Evolutionary conservation across 2,329 filamentous ascomycete genomes (phyloP).

Genomic region (Aspergillus intermedius): DNA sequence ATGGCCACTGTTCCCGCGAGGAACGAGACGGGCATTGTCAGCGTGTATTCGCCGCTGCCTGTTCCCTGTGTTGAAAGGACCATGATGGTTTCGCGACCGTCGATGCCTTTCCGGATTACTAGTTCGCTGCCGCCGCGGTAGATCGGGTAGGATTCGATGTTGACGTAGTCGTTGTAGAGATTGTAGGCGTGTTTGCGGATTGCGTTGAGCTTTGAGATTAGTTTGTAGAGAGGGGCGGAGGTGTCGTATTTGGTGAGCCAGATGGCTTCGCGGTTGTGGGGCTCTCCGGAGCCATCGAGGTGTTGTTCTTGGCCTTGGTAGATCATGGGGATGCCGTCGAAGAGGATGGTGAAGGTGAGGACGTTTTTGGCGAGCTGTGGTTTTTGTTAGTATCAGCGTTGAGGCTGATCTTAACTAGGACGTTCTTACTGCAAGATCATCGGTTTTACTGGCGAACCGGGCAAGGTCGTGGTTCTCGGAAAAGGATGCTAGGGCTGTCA

Average conservation of each 20-base stretch:
- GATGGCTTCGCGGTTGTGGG: slow-evolving; percentile 49
- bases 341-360: slow-evolving; percentile 55
- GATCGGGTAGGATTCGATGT: slow-evolving; percentile 32
- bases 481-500: slow-evolving; percentile 46
- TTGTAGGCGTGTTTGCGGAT: slow-evolving; percentile 37
- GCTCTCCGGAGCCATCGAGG: slow-evolving; percentile 43
- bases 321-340: slow-evolving; percentile 56
- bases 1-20: slow-evolving; percentile 18
- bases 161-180: slow-evolving; percentile 32
- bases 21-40: slow-evolving; percentile 24
- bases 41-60: slow-evolving; percentile 20
- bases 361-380: slow-evolving; percentile 51
- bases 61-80: slow-evolving; percentile 40
- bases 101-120: slow-evolving; percentile 41
- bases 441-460: slow-evolving; percentile 48
- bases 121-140: slow-evolving; percentile 39
- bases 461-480: slow-evolving; percentile 55
- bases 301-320: slow-evolving; percentile 63
- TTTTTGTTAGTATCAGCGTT: slow-evolving; percentile 2
- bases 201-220: slow-evolving; percentile 34
- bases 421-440: slow-evolving; percentile 39
- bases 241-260: slow-evolving; percentile 49
- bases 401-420: background rate
- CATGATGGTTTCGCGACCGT: slow-evolving; percentile 36
- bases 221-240: slow-evolving; percentile 32